A percentile compares a stretch with the other conserved stretches of the same genome.
phyloP scores from a whole-genome alignment of 2,329 filamentous ascomycete genomes.

The Pseudocercospora macadamiae region DNA sequence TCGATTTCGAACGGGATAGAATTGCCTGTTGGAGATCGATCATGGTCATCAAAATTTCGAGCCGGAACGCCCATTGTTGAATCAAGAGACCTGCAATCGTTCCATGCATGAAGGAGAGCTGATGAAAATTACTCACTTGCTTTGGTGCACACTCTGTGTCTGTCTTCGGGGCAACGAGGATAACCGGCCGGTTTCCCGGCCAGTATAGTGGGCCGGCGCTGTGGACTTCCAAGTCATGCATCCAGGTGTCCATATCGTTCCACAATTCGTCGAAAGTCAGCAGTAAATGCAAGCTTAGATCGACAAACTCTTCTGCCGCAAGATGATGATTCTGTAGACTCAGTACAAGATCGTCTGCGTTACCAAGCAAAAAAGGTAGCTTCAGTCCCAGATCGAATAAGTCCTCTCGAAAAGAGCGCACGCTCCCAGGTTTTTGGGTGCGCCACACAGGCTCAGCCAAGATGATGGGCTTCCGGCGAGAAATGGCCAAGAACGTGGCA shows the following conservation, averaged over 20 bases:
- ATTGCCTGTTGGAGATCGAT: too few relatives aligned
- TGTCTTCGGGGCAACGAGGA: not conserved
- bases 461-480: too few relatives aligned
- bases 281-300: not conserved
- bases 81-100: slow-evolving; percentile 2
- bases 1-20: too few relatives aligned
- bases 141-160: not conserved
- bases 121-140: not conserved
- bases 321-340: too few relatives aligned
- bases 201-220: slow-evolving; percentile 4
- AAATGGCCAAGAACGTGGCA: too few relatives aligned
- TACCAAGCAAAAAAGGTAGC: too few relatives aligned
- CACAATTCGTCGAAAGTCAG: not conserved
- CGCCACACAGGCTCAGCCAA: too few relatives aligned
- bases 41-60: too few relatives aligned
- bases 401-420: too few relatives aligned
- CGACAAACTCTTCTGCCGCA: not conserved
- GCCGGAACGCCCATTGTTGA: slow-evolving; percentile 6
- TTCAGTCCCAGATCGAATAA: too few relatives aligned
- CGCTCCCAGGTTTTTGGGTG: too few relatives aligned
- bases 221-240: not conserved
- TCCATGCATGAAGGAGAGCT: not conserved
- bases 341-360: too few relatives aligned
- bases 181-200: not conserved
- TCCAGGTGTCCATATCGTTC: not conserved